Percentiles rank a stretch among this genome's conserved stretches.
These are phyloP conservation scores for Colletotrichum gloeosporioides DNA, from an alignment of 2,329 filamentous ascomycete species.

Conservation along the genomic window DNA sequence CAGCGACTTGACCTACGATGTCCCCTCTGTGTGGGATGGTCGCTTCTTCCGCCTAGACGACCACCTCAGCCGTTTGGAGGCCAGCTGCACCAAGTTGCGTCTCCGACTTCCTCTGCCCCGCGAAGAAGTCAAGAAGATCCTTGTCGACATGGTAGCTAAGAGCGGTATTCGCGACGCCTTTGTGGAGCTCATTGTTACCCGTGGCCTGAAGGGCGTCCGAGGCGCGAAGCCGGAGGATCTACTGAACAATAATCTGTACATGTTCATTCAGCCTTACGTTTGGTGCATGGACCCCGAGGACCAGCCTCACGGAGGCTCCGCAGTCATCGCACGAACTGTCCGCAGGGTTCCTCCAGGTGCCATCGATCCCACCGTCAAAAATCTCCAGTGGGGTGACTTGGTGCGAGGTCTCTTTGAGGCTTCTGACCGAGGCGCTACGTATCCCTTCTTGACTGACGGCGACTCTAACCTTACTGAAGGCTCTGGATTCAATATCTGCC, in stretches of 20 bases:
- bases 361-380: constrained; percentile 58
- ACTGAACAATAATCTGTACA: constrained; percentile 48
- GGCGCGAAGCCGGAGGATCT: constrained; percentile 37
- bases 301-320: constrained; percentile 45
- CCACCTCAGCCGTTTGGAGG: constrained; percentile 48
- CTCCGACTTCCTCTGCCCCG: constrained; percentile 45
- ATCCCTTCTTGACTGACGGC: constrained; percentile 56
- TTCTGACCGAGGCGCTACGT: constrained; percentile 47
- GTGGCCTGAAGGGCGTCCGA: constrained; percentile 48
- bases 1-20: constrained; percentile 58
- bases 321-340: constrained; percentile 50
- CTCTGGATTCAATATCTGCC: constrained; percentile 52
- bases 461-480: constrained; percentile 55
- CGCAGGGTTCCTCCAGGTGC: constrained; percentile 47
- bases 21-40: constrained; percentile 56
- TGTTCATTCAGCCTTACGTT: constrained; percentile 54
- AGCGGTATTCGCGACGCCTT: constrained; percentile 55
- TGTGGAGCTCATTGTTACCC: constrained; percentile 56
- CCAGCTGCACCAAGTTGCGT: constrained; percentile 50
- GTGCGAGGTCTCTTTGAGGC: constrained; percentile 51
- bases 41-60: constrained; percentile 57
- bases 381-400: constrained; percentile 56
- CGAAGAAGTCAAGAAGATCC: constrained; percentile 41
- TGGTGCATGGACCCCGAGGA: constrained; percentile 54
- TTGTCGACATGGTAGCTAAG: constrained; percentile 49